A percentile compares a stretch with the other conserved stretches of the same genome.
Conservation (phyloP, 2,329 filamentous ascomycete genomes). For the Penicillium sp. region DNA sequence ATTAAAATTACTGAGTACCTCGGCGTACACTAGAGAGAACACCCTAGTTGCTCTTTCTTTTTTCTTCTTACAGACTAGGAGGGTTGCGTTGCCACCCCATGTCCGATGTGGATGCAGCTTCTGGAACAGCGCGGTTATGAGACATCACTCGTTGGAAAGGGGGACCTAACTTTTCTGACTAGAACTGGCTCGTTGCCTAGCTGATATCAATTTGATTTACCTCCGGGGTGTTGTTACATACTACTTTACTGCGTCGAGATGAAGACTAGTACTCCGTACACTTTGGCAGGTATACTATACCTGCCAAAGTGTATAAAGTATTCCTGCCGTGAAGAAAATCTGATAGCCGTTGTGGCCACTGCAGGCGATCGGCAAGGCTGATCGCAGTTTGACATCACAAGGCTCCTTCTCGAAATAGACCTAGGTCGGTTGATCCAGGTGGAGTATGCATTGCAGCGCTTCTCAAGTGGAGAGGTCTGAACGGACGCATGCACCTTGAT, state of each 20-base stretch:
- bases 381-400: slow-evolving; percentile 9
- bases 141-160: slow-evolving; percentile 1
- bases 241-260: too few species aligned
- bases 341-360: slow-evolving; percentile 3
- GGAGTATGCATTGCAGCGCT: slow-evolving; percentile 6
- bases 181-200: too few species aligned
- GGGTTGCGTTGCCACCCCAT: neutral
- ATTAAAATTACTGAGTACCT: neutral
- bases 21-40: too few species aligned
- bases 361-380: slow-evolving; percentile 1
- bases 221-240: too few species aligned
- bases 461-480: slow-evolving; percentile 4
- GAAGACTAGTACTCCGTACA: neutral
- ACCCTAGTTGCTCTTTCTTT: too few species aligned
- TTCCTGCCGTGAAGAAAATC: slow-evolving; percentile 5
- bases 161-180: neutral
- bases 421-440: neutral
- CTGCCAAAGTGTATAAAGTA: neutral
- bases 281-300: neutral
- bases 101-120: neutral
- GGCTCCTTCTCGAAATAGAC: neutral
- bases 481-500: neutral
- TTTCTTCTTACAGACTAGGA: neutral
- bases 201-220: too few species aligned
- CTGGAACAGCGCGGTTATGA: slow-evolving; percentile 1